Base-by-base conservation (phyloP, 208 protist species). In the Leishmania gerbilli region DNA sequence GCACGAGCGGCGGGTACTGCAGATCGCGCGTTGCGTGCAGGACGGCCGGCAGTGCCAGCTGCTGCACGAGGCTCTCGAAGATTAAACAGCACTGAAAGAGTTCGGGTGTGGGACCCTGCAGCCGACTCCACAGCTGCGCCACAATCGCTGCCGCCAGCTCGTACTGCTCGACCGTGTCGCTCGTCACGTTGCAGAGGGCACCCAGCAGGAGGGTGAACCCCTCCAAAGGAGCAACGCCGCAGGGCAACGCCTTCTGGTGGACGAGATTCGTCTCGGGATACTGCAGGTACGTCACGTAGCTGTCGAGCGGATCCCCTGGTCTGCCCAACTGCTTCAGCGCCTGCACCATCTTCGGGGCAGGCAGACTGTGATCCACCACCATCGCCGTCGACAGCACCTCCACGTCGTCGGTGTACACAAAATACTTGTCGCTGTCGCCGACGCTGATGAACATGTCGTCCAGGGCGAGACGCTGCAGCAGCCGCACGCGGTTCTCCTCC, bases 91-190 rank as follows among this genome's bases (percentile, higher is more conserved):
- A 96, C 82, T 96, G 92, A 62, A 90, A 65, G 47, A 98, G 83
- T 76, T 98, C 95, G 24, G 93, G 92, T 40, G 95, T 97, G 55
- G 95, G 93, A 5, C 95, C 90, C 80, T 97, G 95, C 75, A 98
- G 65, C 15, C 92, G 91, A 24, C 76, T 71, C 93, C 95, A 98
- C 68, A 98, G 75, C 84, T 97, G 91, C 69, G 88, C 81, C 78
- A 89, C 89, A 72, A 98, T 87, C 3, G 92, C 90, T 13, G 90
- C 79, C 21, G 88, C 34, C 31, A 98, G 85, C 76, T 95, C 91
- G 81, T 95, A 95, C 87, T 95, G 91, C 84, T 98, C 95, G 49
- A 89, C 85, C 27, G 89, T 95, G 71, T 98, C 93, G 27, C 93
- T 92, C 19, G 92, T 96, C 21, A 97, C 81, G 89, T 98, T 93